Conservation (phyloP, 129 eudicot genomes). For the Helichrysum umbraculigerum region DNA sequence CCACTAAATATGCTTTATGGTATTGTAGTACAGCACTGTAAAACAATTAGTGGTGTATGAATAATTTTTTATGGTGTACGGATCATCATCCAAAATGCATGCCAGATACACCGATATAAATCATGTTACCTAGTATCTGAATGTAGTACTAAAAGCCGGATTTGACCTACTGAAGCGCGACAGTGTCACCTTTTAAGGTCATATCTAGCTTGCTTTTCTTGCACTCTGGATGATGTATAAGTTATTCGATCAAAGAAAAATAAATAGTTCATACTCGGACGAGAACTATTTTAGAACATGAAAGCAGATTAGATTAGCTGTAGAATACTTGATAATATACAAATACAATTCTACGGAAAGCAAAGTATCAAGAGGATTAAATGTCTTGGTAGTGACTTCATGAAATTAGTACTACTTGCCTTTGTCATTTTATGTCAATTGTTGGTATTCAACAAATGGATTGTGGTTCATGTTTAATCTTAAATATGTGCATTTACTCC, state of each 20-base stretch:
- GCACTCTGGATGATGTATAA: no score
- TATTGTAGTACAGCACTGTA: no score
- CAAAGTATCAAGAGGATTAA: slow-evolving; percentile 13
- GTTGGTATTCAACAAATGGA: slow-evolving; percentile 26
- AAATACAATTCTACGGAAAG: neutral
- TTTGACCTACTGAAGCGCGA: neutral
- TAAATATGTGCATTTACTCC: slow-evolving; percentile 21
- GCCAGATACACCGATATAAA: no score
- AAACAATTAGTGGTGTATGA: no score
- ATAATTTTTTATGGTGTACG: no score
- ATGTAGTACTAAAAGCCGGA: no score
- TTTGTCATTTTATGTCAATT: slow-evolving; percentile 23
- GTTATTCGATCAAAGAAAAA: neutral
- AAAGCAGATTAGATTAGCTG: slow-evolving; percentile 1
- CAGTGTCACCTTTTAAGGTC: neutral
- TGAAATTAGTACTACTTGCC: slow-evolving; percentile 13
- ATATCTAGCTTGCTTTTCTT: no score
- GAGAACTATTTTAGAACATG: neutral
- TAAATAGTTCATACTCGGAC: neutral
- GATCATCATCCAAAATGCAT: no score
- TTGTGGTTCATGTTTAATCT: slow-evolving; percentile 33
- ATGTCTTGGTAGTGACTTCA: slow-evolving; percentile 21
- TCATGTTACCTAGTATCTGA: no score
- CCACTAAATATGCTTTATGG: no score
- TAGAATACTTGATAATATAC: neutral